A percentile compares a stretch with the other conserved stretches of the same genome.
Evolutionary conservation across 345 rosid genomes (phyloP).

Genomic region (Sisymbrium irio): DNA sequence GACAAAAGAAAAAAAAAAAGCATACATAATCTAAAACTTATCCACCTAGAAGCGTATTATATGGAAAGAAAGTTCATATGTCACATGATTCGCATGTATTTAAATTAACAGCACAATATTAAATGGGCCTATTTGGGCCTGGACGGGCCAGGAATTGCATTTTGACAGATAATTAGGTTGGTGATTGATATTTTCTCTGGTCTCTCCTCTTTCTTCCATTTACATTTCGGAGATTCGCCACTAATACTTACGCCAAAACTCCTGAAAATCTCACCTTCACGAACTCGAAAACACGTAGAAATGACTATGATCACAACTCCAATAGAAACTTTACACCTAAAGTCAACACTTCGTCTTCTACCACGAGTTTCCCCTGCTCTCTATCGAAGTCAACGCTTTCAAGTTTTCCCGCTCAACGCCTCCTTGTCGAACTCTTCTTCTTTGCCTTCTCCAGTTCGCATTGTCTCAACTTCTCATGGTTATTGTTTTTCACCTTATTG

Average conservation of each 20-base stretch:
- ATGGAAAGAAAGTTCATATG: too few relatives aligned
- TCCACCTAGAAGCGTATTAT: too few relatives aligned
- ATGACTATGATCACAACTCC: slow-evolving; percentile 20
- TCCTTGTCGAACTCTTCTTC: slow-evolving; percentile 10
- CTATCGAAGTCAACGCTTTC: slow-evolving; percentile 5
- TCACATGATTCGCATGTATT: too few relatives aligned
- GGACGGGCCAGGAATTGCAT: background rate
- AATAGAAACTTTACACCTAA: slow-evolving; percentile 1
- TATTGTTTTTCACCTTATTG: too few relatives aligned
- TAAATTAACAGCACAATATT: too few relatives aligned
- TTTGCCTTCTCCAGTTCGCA: slow-evolving; percentile 18
- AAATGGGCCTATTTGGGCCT: background rate
- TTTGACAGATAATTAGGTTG: background rate
- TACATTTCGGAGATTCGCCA: background rate
- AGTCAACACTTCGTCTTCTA: slow-evolving; percentile 14
- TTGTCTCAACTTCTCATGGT: slow-evolving; percentile 38
- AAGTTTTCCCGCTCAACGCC: slow-evolving; percentile 27
- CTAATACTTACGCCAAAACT: background rate
- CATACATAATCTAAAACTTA: too few relatives aligned
- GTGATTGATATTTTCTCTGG: background rate
- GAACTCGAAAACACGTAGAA: background rate
- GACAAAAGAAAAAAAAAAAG: too few relatives aligned
- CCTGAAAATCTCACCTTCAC: background rate
- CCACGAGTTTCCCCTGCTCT: background rate
- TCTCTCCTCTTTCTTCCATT: background rate